A percentile compares a stretch with the other conserved stretches of the same genome.
Evolutionary conservation across 2,329 filamentous ascomycete genomes (phyloP).

Genomic region (Cryphonectria naterciae): DNA sequence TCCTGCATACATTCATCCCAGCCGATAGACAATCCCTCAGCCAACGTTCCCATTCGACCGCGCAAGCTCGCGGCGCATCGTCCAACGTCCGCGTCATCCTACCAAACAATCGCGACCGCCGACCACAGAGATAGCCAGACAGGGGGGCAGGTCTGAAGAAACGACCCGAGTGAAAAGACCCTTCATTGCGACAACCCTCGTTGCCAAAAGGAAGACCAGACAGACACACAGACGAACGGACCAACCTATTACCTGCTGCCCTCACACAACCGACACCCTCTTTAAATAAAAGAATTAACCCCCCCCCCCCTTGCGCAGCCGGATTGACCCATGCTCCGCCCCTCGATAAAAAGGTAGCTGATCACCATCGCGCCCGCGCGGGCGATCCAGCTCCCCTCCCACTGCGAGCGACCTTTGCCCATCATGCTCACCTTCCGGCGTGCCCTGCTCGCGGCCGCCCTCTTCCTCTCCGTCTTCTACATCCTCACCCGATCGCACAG

Average conservation of each 20-base stretch:
- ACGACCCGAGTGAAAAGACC: not conserved
- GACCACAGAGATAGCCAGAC: not conserved
- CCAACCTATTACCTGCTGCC: not conserved
- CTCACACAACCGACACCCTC: not conserved
- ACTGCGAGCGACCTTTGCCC: constrained; percentile 17
- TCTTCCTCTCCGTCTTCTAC: constrained; percentile 71
- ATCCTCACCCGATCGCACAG: constrained; percentile 67
- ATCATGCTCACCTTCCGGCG: constrained; percentile 80
- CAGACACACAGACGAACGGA: not conserved
- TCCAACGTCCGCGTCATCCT: not conserved
- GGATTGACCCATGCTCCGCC: not conserved
- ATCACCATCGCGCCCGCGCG: constrained; percentile 10
- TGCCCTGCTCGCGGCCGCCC: constrained; percentile 71
- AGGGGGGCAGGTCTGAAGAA: not conserved
- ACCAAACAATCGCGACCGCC: not conserved
- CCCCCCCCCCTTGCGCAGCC: not conserved
- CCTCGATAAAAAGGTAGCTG: not conserved
- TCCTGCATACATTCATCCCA: not conserved
- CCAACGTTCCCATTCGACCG: not conserved
- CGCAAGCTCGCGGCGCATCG: not conserved
- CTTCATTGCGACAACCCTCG: not conserved
- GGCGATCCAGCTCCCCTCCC: constrained; percentile 1
- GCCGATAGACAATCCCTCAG: not conserved
- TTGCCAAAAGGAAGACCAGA: not conserved
- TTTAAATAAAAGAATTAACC: not conserved